Conservation (phyloP, 2,329 filamentous ascomycete species). For the Aspergillus flavus region DNA sequence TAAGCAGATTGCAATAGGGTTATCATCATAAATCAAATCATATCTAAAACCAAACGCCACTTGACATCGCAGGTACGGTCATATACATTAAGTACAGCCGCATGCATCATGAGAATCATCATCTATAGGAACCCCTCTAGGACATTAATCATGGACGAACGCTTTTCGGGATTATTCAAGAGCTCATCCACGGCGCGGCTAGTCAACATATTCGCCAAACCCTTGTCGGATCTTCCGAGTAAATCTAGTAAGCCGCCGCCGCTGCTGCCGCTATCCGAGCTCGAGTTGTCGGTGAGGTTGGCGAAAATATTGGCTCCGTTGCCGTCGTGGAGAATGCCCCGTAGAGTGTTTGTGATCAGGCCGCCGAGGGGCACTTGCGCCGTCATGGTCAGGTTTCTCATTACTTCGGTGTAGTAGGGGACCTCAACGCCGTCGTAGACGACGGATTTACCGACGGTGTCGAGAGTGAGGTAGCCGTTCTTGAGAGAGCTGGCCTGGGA, state of each 20-base stretch:
- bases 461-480: constrained; percentile 31
- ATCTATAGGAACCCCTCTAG: constrained; percentile 12
- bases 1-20: constrained; percentile 2
- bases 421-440: constrained; percentile 34
- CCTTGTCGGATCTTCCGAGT: constrained; percentile 14
- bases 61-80: not conserved
- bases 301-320: constrained; percentile 20
- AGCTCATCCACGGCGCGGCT: constrained; percentile 3
- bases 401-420: constrained; percentile 39
- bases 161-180: constrained; percentile 18
- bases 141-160: constrained; percentile 18
- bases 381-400: constrained; percentile 33
- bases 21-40: not conserved
- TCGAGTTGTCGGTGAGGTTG: constrained; percentile 12
- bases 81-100: not conserved
- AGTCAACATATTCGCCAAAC: not conserved
- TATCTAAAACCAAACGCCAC: constrained; percentile 1
- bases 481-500: constrained; percentile 28
- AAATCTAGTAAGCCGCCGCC: constrained; percentile 5
- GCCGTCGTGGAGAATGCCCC: constrained; percentile 18
- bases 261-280: not conserved
- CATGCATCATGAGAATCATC: not conserved
- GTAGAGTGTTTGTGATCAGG: constrained; percentile 35
- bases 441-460: constrained; percentile 31
- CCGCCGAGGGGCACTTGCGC: constrained; percentile 31